Percentiles rank a stretch among this genome's conserved stretches.
These are phyloP conservation scores for Fomitopsis palustris DNA, from an alignment of 1,284 basidiomycete species.

Conservation along the genomic window DNA sequence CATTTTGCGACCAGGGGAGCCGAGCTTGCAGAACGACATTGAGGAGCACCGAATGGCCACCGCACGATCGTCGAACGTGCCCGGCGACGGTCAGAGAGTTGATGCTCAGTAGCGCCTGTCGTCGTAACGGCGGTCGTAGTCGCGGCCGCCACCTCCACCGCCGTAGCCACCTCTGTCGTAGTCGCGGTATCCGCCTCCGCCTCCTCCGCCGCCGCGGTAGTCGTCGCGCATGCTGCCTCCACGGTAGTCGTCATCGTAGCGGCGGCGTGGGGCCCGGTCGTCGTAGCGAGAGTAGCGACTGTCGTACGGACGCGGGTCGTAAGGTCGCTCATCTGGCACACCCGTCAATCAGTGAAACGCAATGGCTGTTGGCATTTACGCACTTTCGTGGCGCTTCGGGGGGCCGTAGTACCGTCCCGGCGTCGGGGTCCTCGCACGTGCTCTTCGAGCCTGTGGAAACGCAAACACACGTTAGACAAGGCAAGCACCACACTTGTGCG, in stretches of 20 bases:
- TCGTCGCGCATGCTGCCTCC: slow-evolving; percentile 28
- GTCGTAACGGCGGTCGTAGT: slow-evolving; percentile 35
- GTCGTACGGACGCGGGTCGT: slow-evolving; percentile 80
- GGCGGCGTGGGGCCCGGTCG: slow-evolving; percentile 2
- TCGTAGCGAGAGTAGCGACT: slow-evolving; percentile 50
- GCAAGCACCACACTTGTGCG: not conserved
- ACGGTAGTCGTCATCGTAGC: slow-evolving; percentile 19
- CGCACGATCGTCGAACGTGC: not conserved
- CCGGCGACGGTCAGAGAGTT: not conserved
- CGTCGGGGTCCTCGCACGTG: slow-evolving; percentile 91
- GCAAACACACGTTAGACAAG: slow-evolving; percentile 9
- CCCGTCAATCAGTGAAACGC: not conserved
- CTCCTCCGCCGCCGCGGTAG: slow-evolving; percentile 40
- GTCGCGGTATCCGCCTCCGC: slow-evolving; percentile 27
- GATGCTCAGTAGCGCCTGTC: slow-evolving; percentile 38
- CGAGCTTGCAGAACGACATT: not conserved
- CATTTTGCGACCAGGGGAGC: not conserved
- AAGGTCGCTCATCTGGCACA: slow-evolving; percentile 61
- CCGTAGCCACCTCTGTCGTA: slow-evolving; percentile 39
- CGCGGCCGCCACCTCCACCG: slow-evolving; percentile 25
- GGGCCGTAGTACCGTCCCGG: slow-evolving; percentile 94
- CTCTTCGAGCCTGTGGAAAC: slow-evolving; percentile 80
- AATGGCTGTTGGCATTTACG: slow-evolving; percentile 11
- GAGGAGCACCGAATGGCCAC: no score
- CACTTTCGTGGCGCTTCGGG: slow-evolving; percentile 72